A percentile compares a stretch with the other conserved stretches of the same genome.
Conservation (phyloP, 345 rosid species). For the Eucalyptus regnans region DNA sequence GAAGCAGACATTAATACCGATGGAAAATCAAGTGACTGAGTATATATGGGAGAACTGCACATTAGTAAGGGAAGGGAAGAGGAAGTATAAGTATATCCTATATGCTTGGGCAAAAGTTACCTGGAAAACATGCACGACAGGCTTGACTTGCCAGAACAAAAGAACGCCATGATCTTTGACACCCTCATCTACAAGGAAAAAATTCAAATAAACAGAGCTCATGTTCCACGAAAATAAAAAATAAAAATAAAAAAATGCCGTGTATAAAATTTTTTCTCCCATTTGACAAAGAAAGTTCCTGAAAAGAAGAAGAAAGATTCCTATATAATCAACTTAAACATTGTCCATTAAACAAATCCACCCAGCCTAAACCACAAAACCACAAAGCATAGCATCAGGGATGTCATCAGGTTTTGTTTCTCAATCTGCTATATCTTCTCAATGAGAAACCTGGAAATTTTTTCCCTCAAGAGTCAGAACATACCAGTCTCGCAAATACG, state of each 20-base stretch:
- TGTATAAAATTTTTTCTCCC: neutral
- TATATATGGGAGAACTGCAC: neutral
- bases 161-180: conserved; percentile 61
- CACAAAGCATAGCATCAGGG: neutral
- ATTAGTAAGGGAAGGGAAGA: neutral
- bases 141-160: conserved; percentile 98
- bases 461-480: neutral
- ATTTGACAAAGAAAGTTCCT: neutral
- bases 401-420: neutral
- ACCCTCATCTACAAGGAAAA: conserved; percentile 58
- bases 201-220: neutral
- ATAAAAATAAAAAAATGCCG: neutral
- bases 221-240: neutral
- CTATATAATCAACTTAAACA: neutral
- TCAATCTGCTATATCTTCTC: neutral
- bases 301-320: neutral
- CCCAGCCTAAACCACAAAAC: neutral
- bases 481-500: conserved; percentile 76
- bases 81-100: neutral
- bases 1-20: neutral
- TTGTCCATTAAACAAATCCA: neutral
- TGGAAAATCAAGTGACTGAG: neutral
- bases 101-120: conserved; percentile 10
- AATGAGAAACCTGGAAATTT: neutral
- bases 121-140: conserved; percentile 89